phyloP scores from a whole-genome alignment of 1,139 yeast genomes.

The Candida frijolesensis region DNA sequence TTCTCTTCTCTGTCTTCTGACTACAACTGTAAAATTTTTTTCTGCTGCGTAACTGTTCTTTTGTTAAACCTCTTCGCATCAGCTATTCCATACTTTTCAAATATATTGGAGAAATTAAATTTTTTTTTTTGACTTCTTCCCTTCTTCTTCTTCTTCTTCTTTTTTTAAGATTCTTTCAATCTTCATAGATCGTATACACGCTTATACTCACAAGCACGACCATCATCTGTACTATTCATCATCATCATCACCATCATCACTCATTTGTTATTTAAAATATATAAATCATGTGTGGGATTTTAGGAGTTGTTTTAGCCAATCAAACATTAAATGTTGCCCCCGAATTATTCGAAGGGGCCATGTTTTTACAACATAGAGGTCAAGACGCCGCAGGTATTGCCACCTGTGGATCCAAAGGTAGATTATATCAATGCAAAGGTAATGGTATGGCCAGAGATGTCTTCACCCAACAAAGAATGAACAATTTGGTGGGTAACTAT shows the following conservation, averaged over 20 bases:
- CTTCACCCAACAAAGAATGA: slow-evolving; percentile 80
- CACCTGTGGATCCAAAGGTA: slow-evolving; percentile 91
- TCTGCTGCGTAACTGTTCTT: too few species aligned
- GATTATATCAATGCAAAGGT: slow-evolving; percentile 96
- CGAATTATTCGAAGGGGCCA: slow-evolving; percentile 89
- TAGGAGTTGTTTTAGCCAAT: slow-evolving; percentile 85
- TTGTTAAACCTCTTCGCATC: neutral
- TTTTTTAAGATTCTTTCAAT: neutral
- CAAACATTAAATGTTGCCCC: slow-evolving; percentile 76
- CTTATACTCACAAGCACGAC: neutral
- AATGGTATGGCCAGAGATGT: slow-evolving; percentile 99
- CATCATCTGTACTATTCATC: too few species aligned
- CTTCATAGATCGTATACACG: neutral
- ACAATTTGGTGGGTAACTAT: slow-evolving; percentile 86
- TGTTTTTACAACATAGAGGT: slow-evolving; percentile 95
- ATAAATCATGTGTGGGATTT: slow-evolving; percentile 82
- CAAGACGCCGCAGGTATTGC: slow-evolving; percentile 99
- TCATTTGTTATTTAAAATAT: neutral
- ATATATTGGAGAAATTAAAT: slow-evolving; percentile 2
- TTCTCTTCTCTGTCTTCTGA: too few species aligned
- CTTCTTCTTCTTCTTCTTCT: neutral
- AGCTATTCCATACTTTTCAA: neutral
- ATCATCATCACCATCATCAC: neutral
- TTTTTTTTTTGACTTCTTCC: neutral
- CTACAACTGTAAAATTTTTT: too few species aligned